phyloP scores from a whole-genome alignment of 495 filamentous ascomycete genomes.

The Penicillium diatomitis region DNA sequence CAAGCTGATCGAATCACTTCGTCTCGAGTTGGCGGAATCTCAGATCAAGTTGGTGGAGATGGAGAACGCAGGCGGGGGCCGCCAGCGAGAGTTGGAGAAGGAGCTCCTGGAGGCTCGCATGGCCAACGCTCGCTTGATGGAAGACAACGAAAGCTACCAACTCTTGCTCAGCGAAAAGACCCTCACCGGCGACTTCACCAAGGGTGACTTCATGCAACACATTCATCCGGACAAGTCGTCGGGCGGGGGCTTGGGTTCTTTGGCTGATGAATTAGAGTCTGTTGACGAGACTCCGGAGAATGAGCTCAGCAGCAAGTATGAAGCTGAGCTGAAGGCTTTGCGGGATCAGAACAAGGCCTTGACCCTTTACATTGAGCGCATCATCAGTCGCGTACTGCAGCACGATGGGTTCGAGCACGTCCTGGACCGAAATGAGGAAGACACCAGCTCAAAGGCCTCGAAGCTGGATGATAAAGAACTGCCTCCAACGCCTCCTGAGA shows the following conservation, averaged over 20 bases:
- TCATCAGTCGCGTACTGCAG: conserved; percentile 87
- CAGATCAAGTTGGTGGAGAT: conserved; percentile 94
- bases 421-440: conserved; percentile 59
- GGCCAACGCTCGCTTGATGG: conserved; percentile 91
- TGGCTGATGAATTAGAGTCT: conserved; percentile 83
- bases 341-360: conserved; percentile 96
- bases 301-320: conserved; percentile 57
- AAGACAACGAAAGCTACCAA: conserved; percentile 97
- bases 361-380: conserved; percentile 95
- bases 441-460: conserved; percentile 12
- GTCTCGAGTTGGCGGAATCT: conserved; percentile 84
- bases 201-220: conserved; percentile 69
- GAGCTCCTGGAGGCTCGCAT: conserved; percentile 81
- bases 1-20: conserved; percentile 84
- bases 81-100: conserved; percentile 78
- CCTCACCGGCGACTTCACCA: conserved; percentile 84
- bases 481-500: conserved; percentile 64
- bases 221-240: conserved; percentile 30
- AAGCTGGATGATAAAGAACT: conserved; percentile 63
- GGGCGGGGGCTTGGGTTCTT: conserved; percentile 42
- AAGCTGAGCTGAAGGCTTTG: conserved; percentile 67
- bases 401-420: conserved; percentile 93
- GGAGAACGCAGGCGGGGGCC: conserved; percentile 81
- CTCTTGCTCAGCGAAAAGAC: conserved; percentile 88
- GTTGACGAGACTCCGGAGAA: conserved; percentile 47